These are phyloP conservation scores for Paracamarosporium sp. DNA, from an alignment of 2,329 filamentous ascomycete species.

Conservation along the genomic window DNA sequence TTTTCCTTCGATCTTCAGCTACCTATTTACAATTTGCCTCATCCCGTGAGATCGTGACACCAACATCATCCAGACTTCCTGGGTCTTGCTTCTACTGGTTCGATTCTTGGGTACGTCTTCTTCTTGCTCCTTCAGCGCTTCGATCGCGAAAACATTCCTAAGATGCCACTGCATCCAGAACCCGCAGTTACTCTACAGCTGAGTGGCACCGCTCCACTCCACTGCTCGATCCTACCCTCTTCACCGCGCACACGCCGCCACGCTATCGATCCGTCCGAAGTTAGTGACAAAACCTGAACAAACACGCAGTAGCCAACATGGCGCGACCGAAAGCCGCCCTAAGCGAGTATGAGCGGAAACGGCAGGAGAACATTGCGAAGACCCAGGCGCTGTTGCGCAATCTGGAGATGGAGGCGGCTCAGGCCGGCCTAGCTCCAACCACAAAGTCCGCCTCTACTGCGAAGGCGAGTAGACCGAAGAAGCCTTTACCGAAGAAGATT, in stretches of 20 bases:
- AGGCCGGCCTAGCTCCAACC: constrained; percentile 71
- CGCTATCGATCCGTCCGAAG: background rate
- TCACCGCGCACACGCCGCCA: background rate
- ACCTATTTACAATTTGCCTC: background rate
- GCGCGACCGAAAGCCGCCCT: constrained; percentile 59
- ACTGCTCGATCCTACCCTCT: background rate
- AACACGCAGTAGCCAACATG: constrained; percentile 26
- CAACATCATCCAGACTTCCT: background rate
- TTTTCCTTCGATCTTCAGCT: background rate
- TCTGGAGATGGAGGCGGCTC: constrained; percentile 70
- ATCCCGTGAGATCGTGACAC: background rate
- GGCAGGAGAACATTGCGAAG: constrained; percentile 84
- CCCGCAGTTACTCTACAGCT: background rate
- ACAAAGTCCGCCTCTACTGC: constrained; percentile 57
- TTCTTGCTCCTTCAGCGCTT: background rate
- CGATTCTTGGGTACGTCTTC: background rate
- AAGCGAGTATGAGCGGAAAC: constrained; percentile 85
- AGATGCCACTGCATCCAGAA: background rate
- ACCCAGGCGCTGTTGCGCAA: constrained; percentile 84
- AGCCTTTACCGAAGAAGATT: constrained; percentile 52
- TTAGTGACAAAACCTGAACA: background rate
- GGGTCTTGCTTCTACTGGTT: background rate
- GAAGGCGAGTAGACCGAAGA: constrained; percentile 51
- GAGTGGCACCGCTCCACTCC: background rate
- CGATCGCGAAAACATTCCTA: background rate